Conservation (phyloP, 768 basidiomycete species). For the Rhodotorula sphaerocarpa region DNA sequence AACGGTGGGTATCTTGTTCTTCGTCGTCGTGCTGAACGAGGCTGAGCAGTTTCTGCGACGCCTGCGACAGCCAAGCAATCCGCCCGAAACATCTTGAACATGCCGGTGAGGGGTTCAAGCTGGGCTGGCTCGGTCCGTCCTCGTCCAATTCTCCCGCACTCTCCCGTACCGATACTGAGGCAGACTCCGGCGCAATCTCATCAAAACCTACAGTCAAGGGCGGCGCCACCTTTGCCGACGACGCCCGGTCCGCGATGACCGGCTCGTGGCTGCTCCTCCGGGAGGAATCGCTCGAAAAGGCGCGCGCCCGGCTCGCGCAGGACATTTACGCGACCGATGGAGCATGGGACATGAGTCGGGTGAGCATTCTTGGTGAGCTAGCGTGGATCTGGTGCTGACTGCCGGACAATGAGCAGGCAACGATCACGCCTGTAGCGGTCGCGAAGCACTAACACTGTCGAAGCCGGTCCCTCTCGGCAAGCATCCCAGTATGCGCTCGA, state of each 20-base stretch:
- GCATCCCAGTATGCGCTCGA: too few species aligned
- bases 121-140: constrained; percentile 22
- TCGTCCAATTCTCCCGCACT: neutral
- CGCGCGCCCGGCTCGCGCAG: constrained; percentile 7
- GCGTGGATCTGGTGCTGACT: neutral
- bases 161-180: too few species aligned
- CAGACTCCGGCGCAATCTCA: neutral
- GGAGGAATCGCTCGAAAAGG: constrained; percentile 23
- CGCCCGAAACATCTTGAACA: constrained; percentile 24
- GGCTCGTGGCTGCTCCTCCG: constrained; percentile 26
- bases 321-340: constrained; percentile 29
- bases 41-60: too few species aligned
- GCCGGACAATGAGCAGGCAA: neutral
- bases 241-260: constrained; percentile 19
- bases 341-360: constrained; percentile 28
- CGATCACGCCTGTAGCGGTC: constrained; percentile 21
- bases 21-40: neutral
- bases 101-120: constrained; percentile 6
- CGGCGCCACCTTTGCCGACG: constrained; percentile 32
- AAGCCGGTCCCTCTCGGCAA: too few species aligned
- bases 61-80: constrained; percentile 8
- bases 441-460: constrained; percentile 33
- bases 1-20: constrained; percentile 5
- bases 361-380: neutral
- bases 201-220: constrained; percentile 18